Evolutionary conservation across 176 grass and related monocot species (phyloP).

Genomic region (Pontederia paniculata): DNA sequence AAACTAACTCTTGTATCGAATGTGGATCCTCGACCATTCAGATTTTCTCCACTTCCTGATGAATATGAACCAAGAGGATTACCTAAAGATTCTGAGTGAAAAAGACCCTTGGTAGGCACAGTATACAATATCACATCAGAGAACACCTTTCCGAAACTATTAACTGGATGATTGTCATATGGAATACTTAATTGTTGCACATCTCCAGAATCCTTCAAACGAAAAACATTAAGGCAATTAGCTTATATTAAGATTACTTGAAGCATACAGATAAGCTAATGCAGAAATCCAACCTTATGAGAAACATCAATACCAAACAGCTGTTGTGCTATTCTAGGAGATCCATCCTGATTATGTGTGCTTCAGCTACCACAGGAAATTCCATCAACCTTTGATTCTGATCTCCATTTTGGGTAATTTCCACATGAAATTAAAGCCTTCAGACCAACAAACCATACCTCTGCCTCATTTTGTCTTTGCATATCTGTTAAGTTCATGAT

Average conservation of each 20-base stretch:
- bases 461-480: constrained; percentile 77
- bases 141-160: constrained; percentile 43
- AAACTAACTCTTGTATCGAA: constrained; percentile 55
- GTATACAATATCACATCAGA: constrained; percentile 54
- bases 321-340: constrained; percentile 24
- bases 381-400: constrained; percentile 36
- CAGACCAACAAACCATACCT: constrained; percentile 65
- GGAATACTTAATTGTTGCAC: constrained; percentile 18
- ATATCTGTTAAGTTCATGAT: constrained; percentile 38
- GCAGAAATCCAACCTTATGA: constrained; percentile 35
- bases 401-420: constrained; percentile 25
- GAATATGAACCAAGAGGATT: constrained; percentile 33
- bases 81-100: constrained; percentile 28
- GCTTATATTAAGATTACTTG: background rate
- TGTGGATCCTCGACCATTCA: constrained; percentile 29
- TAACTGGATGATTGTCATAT: constrained; percentile 25
- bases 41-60: constrained; percentile 38
- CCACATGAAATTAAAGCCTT: constrained; percentile 48
- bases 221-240: constrained; percentile 2
- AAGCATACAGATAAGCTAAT: background rate
- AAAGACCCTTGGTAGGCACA: constrained; percentile 17
- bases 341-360: constrained; percentile 26
- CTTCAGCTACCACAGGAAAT: constrained; percentile 38
- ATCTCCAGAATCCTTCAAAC: constrained; percentile 32
- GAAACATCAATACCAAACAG: constrained; percentile 19